Base-by-base conservation (phyloP, 192 early-diverging fungal species). In the Backusella liffmaniae region DNA sequence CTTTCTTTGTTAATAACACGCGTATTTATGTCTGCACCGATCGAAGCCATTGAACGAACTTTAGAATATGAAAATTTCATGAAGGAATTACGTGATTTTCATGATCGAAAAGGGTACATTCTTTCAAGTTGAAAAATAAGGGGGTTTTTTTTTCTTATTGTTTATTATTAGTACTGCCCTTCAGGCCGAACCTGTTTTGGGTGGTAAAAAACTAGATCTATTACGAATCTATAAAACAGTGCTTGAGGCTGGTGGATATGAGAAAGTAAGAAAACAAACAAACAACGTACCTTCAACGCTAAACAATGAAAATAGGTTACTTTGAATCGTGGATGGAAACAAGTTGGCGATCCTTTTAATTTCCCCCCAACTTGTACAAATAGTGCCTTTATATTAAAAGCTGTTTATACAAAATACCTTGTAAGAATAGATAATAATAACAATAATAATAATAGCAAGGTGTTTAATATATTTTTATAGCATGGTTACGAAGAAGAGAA, bases 301-400 rank as follows among this genome's bases (percentile, higher is more conserved):
- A 49, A 72, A 46, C 8, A 67, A 37, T 13, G 37, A 36, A 26
- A 51, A 10, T 75, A 92, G 90, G 91, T 93, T 5, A 89, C 92
- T 15, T 76, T 84, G 42, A 88, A 90, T 36, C 88, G 91, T 67
- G 87, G 89, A 18, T 94, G 94, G 93, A 94, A 92, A 77, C 83
- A 90, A 74, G 87, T 94, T 26, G 84, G 87, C 29, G 77, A 87
- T 49, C 89, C 89, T 0, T 95, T 95, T 79, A 90, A 95, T 67
- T 91, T 95, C 51, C 94, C 94, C 16, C 76, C 88, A 32, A 95
- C 94, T 21, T 95, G 94, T 82, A 95, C 94, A 23, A 95, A 94
- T 79, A 90, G 89, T 69, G 94, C 93, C 8, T 94, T 90, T 76
- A 88, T 92, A 46, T 83, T 95, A 70, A 93, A 94, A 82, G 84